Evolutionary conservation across 176 grass and related monocot species (phyloP), one percentile per base, ranked within the genome.

Genomic region (Aechmea fasciata): DNA sequence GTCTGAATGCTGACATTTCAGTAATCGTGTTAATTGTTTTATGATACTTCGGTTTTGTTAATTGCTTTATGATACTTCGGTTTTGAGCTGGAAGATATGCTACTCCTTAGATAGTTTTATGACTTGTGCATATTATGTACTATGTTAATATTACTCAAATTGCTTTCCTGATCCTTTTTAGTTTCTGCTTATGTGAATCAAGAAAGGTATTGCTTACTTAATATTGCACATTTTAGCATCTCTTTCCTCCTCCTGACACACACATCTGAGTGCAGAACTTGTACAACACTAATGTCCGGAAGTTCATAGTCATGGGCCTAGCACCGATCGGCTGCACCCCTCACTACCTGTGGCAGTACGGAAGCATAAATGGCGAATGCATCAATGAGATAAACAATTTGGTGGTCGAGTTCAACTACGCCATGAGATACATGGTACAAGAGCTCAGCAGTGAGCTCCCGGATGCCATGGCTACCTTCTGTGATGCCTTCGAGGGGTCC

Each of bases 281-380:
- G 69, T 95, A 95, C 70, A 84, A 83, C 57, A 86, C 83, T 23
- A 95, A 90, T 13, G 87, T 78, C 12, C 70, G 87, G 2, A 95
- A 89, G 63, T 63, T 90, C 9, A 28, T 90, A 48, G 33, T 95
- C 63, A 87, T 90, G 91, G 91, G 83, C 20, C 75, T 95, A 19
- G 80, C 91, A 68, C 91, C 87, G 15, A 78, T 95, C 67, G 91
- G 84, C 15, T 95, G 87, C 67, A 78, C 83, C 22, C 87, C 91
- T 54, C 81, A 87, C 84, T 95, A 90, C 73, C 84, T 95, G 28
- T 89, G 84, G 83, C 77, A 87, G 50, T 87, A 77, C 48, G 84
- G 81, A 66, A 90, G 91, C 74, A 75, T 73, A 76, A 84, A 66
- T 70, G 91, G 91, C 9, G 78, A 87, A 51, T 95, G 91, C 72